phyloP scores from a whole-genome alignment of 2,329 filamentous ascomycete genomes.

The Xylaria digitata region DNA sequence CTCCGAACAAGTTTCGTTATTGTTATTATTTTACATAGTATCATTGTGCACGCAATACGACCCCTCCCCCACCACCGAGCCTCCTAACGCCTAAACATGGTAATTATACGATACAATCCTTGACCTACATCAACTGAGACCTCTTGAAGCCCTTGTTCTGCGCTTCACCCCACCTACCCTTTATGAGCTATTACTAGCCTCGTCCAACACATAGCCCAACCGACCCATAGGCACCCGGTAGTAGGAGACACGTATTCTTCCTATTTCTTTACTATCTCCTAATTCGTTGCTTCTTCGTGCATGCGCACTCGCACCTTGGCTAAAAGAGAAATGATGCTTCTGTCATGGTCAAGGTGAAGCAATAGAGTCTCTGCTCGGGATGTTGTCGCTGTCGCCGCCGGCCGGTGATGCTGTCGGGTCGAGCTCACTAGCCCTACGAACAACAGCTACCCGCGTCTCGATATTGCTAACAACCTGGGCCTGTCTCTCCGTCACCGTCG shows the following conservation, averaged over 20 bases:
- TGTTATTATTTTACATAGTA: not conserved
- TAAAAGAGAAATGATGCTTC: constrained; percentile 43
- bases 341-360: constrained; percentile 42
- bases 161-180: constrained; percentile 31
- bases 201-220: constrained; percentile 5
- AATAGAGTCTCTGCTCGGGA: constrained; percentile 45
- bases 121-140: constrained; percentile 12
- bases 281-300: constrained; percentile 25
- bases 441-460: constrained; percentile 43
- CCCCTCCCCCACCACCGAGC: not conserved
- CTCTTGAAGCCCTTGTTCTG: constrained; percentile 23
- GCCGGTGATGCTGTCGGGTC: constrained; percentile 38
- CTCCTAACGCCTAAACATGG: not conserved
- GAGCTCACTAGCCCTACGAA: constrained; percentile 7
- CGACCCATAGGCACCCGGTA: constrained; percentile 17
- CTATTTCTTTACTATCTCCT: constrained; percentile 1
- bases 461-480: constrained; percentile 39
- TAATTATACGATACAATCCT: not conserved
- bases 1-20: constrained; percentile 1
- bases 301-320: constrained; percentile 8
- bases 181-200: constrained; percentile 9
- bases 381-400: constrained; percentile 42
- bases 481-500: constrained; percentile 40
- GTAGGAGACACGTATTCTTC: constrained; percentile 24
- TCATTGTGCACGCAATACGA: not conserved